Evolutionary conservation across 1,284 basidiomycete species (phyloP), one percentile per base, ranked within the genome.

Genomic region (Cryptococcus amylolentus): DNA sequence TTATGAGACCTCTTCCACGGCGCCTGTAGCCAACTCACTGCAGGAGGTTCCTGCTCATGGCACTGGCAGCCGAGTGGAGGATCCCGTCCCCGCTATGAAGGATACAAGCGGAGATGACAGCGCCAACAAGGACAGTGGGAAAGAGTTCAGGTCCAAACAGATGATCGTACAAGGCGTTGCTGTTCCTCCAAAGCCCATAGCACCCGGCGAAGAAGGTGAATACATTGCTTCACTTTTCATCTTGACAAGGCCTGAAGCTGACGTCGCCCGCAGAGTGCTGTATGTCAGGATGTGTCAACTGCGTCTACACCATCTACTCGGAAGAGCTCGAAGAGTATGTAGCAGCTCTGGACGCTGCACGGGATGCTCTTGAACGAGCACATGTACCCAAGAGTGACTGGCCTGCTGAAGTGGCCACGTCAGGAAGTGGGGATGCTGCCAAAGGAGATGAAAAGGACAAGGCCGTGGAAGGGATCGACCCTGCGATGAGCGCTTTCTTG

Each of bases 201-300:
- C 70, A 13, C 73, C 73, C 20, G 70, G 66, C 1, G 70, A 70
- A 52, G 71, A 76, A 54, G 73, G 73, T 74, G 31, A 54, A 68
- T 23, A 23, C 23, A 23, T 23, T 23, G 23, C 23, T 66, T 23
- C 40, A 8, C 38, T 9, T 13, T 31, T 49, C 35, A n/a, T 41
- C 28, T 31, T 37, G 20, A 44, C 43, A 12, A 18, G 20, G 35
- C 5, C 35, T 57, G 3, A 38, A 16, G 13, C 26, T 47, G 52
- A 40, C 20, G 38, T 8, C n/a, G 18, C 23, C 7, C 9, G 4
- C 63, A 91, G 89, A 91, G 76, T 92, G 91, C 75, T 93, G 91
- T 77, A 92, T 91, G 89, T 91, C 88, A 9, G 89, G 89, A 31
- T 94, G 91, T 67, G 88, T 89, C 0, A 78, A 91, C 38, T 94